Base-by-base conservation (phyloP, 208 protist genomes). In the Porcisia deanei region DNA sequence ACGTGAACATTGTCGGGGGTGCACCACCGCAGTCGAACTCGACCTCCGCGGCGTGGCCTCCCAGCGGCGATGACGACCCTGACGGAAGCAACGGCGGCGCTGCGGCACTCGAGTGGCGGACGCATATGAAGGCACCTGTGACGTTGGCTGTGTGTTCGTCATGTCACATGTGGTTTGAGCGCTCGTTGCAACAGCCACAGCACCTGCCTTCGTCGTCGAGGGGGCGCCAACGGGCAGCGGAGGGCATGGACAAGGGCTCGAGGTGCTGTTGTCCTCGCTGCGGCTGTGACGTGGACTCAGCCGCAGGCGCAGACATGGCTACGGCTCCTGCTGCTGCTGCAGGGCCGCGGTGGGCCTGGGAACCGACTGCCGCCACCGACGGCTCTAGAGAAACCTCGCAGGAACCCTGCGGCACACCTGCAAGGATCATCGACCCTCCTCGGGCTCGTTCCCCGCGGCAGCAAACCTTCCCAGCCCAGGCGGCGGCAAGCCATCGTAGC, bases 251-350 rank as follows among this genome's bases (percentile, higher is more conserved):
- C 22, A 4, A 53, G 25, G 16, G 2, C 34, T 3, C 47, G 39
- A 41, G 67, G 30, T 41, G 59, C 14, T 65, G 70, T 55, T 80
- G 76, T 37, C 69, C 76, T n/a, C 76, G 60, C 10, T 80, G 76
- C 22, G 76, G 69, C 4, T 41, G 47, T n/a, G n/a, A 41, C 6
- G 47, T 71, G n/a, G 45, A 71, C 18, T 4, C 64, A 5, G n/a
- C 8, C 47, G 43, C 20, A 1, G 41, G 64, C n/a, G 30, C 25
- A 39, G 47, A 57, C 47, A 37, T 30, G 18, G 25, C 47, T 22
- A 30, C 18, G 47, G 47, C 41, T 16, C 20, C 47, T 71, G 66
- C 47, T 57, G 66, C 47, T n/a, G n/a, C 18, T 43, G 45, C 47
- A 25, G 66, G 30, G 39, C 66, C 47, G 10, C 66, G 66, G n/a